Conservation (phyloP, 148 eudicot species). For the Vaccinium vitisidaea region DNA sequence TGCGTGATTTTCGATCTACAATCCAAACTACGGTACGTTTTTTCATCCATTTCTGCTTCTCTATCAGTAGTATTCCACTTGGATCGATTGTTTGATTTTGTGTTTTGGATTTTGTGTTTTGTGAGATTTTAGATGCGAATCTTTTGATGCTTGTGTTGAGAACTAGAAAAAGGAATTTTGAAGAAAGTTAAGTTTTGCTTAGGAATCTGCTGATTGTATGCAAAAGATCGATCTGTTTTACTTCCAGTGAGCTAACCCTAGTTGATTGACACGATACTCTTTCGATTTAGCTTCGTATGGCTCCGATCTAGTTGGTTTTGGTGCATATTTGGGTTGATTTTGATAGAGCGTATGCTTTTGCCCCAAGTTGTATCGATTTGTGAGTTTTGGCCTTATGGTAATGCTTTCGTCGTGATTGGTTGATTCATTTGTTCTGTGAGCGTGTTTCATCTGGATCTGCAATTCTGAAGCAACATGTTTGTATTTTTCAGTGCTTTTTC, state of each 20-base stretch:
- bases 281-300: constrained; percentile 2
- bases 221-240: not conserved
- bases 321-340: not conserved
- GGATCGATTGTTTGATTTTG: not conserved
- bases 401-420: not conserved
- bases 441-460: not conserved
- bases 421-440: not conserved
- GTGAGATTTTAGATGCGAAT: not conserved
- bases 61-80: not conserved
- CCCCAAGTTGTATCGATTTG: not conserved
- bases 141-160: not conserved
- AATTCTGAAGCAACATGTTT: not conserved
- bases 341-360: not conserved
- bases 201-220: not conserved
- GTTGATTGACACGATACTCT: not conserved
- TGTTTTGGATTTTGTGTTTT: constrained; percentile 8
- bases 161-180: not conserved
- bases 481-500: not conserved
- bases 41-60: not conserved
- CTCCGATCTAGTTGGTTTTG: constrained; percentile 10
- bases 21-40: not conserved
- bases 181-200: not conserved
- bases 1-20: constrained; percentile 12
- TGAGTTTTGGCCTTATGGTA: not conserved
- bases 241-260: not conserved